A percentile compares a stretch with the other conserved stretches of the same genome.
Conservation (phyloP, 345 rosid genomes). For the Populus simonii region DNA sequence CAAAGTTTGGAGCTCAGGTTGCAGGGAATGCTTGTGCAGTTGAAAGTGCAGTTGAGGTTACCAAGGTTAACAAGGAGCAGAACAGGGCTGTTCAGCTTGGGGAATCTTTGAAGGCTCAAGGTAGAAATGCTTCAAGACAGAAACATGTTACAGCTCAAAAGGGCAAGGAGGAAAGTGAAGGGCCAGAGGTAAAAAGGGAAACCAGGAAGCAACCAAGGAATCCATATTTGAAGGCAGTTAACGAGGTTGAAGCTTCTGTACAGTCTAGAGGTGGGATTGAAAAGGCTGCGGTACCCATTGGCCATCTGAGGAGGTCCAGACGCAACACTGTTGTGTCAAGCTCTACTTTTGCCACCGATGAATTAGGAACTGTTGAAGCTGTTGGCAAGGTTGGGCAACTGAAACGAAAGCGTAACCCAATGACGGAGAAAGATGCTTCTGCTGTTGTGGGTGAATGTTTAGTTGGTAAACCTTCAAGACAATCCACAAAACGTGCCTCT, state of each 20-base stretch:
- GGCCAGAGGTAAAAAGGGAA: slow-evolving; percentile 2
- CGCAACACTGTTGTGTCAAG: slow-evolving; percentile 16
- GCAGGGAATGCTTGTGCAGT: not conserved
- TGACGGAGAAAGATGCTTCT: slow-evolving; percentile 6
- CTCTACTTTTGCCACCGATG: slow-evolving; percentile 3
- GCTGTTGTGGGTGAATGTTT: not conserved
- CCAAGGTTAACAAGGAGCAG: not conserved
- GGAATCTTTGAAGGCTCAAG: slow-evolving; percentile 6
- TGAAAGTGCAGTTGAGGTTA: slow-evolving; percentile 7
- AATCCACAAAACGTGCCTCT: slow-evolving; percentile 10
- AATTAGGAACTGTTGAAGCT: not conserved
- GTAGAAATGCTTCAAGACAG: slow-evolving; percentile 11
- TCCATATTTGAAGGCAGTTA: not conserved
- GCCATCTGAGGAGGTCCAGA: slow-evolving; percentile 28
- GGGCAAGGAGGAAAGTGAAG: slow-evolving; percentile 12
- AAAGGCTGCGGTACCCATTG: slow-evolving; percentile 8
- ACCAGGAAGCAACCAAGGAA: slow-evolving; percentile 15
- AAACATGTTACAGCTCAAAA: slow-evolving; percentile 18
- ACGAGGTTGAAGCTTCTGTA: slow-evolving; percentile 11
- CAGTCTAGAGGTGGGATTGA: slow-evolving; percentile 13
- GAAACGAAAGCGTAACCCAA: slow-evolving; percentile 11
- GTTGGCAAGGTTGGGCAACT: not conserved
- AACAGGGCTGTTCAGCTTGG: slow-evolving; percentile 5
- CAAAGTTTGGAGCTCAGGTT: slow-evolving; percentile 12
- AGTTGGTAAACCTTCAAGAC: slow-evolving; percentile 18